Conservation (phyloP, 2,329 filamentous ascomycete species). For the Thermomyces lanuginosus region DNA sequence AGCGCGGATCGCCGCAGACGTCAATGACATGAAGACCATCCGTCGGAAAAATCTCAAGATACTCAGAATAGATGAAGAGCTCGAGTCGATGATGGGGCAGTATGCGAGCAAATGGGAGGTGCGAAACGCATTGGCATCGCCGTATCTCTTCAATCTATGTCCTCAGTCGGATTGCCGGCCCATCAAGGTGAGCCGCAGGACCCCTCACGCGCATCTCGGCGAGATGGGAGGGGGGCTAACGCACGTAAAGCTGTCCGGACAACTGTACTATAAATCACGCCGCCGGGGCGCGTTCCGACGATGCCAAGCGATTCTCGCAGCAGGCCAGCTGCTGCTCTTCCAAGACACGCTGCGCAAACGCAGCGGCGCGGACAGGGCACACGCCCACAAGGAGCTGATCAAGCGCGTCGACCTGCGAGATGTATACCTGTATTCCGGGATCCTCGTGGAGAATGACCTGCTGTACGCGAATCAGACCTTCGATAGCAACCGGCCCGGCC, state of each 20-base stretch:
- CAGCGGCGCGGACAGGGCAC: slow-evolving; percentile 39
- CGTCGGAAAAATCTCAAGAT: slow-evolving; percentile 42
- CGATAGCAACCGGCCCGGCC: slow-evolving; percentile 44
- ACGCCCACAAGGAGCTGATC: slow-evolving; percentile 47
- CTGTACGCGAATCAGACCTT: slow-evolving; percentile 50
- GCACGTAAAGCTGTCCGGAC: slow-evolving; percentile 36
- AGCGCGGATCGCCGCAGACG: slow-evolving; percentile 38
- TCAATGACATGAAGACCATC: slow-evolving; percentile 40
- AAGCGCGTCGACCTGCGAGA: slow-evolving; percentile 42
- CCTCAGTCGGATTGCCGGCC: slow-evolving; percentile 46
- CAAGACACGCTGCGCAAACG: slow-evolving; percentile 40
- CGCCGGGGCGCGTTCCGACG: slow-evolving; percentile 45
- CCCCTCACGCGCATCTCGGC: too few relatives aligned
- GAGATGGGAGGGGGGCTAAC: slow-evolving; percentile 2
- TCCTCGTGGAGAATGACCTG: slow-evolving; percentile 46
- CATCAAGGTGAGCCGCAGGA: slow-evolving; percentile 33
- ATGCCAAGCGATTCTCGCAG: slow-evolving; percentile 43
- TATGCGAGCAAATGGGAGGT: slow-evolving; percentile 55
- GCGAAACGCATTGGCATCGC: slow-evolving; percentile 44
- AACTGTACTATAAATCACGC: slow-evolving; percentile 47
- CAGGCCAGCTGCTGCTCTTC: slow-evolving; percentile 47
- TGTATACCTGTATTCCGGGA: slow-evolving; percentile 50
- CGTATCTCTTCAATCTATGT: slow-evolving; percentile 51
- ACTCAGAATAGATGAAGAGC: slow-evolving; percentile 48
- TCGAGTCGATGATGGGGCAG: slow-evolving; percentile 48